Conservation (phyloP, 2,329 filamentous ascomycete species). For the Aureobasidium sp. region DNA sequence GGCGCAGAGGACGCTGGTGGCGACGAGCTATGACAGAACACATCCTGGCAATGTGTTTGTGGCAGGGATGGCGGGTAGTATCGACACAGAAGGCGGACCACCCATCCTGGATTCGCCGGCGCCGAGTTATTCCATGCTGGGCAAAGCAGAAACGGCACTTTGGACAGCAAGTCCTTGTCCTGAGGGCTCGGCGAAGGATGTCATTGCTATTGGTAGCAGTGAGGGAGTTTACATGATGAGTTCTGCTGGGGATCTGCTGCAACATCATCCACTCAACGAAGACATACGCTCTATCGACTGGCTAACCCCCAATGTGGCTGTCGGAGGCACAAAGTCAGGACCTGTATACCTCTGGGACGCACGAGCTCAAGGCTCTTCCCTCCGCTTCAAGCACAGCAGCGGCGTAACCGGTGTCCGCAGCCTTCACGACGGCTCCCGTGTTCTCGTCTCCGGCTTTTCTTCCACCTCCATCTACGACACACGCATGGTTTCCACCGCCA, state of each 20-base stretch:
- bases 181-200: background rate
- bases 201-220: background rate
- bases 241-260: background rate
- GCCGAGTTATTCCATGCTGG: constrained; percentile 4
- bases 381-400: constrained; percentile 12
- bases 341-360: constrained; percentile 12
- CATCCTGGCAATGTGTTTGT: constrained; percentile 15
- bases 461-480: constrained; percentile 14
- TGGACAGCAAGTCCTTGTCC: constrained; percentile 3
- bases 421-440: constrained; percentile 11
- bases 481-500: background rate
- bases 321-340: constrained; percentile 1
- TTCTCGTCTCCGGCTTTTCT: constrained; percentile 9
- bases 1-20: background rate
- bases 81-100: background rate
- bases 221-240: constrained; percentile 6
- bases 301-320: constrained; percentile 13
- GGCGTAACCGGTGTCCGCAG: constrained; percentile 8
- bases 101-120: constrained; percentile 7
- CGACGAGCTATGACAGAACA: background rate
- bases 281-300: constrained; percentile 14
- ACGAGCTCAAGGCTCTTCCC: background rate
- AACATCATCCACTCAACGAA: background rate
- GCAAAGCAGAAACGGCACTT: background rate
- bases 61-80: background rate